Evolutionary conservation across 139 green algal species (phyloP), one percentile per base, ranked within the genome.

Genomic region (Picochlorum sp.): DNA sequence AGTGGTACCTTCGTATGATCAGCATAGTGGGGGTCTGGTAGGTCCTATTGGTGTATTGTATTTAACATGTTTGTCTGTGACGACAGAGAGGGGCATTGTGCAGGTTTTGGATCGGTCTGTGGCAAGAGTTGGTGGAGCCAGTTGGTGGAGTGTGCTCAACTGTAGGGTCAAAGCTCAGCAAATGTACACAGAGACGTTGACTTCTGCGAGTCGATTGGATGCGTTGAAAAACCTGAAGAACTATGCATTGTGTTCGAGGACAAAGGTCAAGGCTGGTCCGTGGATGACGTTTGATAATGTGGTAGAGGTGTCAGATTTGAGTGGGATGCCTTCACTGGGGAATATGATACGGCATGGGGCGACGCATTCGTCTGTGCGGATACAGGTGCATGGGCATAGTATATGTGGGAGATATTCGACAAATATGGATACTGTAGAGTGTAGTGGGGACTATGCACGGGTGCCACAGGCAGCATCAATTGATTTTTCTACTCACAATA

Each of bases 51-150:
- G 6, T 7, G 20, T n/a, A 14, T 41, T 41, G 34, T 41, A 41
- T 41, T 41, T 9, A 0, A 14, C 0, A 20, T 54, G 0, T 18
- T 9, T 34, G 3, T 21, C 5, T 30, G 2, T 59, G 11, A 15
- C 3, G 7, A 28, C 21, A 0, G 1, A 59, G 0, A 59, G 8
- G 26, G 26, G 1, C 28, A 30, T 38, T 59, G 1, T 65, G 6
- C 80, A 91, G 85, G 82, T 91, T 8, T n/a, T 85, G n/a, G 86
- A 92, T 58, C 68, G 86, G 0, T 78, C 85, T 24, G 45, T 90
- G 37, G 51, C 75, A 16, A 73, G 79, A 51, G 54, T 73, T 5
- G 74, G 74, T 4, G 70, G 81, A 10, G 44, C 52, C 6, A 59
- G 38, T 1, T 92, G 85, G 85, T 92, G 86, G 86, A 69, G 68